Percentiles rank a stretch among this genome's conserved stretches.
Evolutionary conservation across 768 basidiomycete genomes (phyloP).

Genomic region (Tulasnella sp.): DNA sequence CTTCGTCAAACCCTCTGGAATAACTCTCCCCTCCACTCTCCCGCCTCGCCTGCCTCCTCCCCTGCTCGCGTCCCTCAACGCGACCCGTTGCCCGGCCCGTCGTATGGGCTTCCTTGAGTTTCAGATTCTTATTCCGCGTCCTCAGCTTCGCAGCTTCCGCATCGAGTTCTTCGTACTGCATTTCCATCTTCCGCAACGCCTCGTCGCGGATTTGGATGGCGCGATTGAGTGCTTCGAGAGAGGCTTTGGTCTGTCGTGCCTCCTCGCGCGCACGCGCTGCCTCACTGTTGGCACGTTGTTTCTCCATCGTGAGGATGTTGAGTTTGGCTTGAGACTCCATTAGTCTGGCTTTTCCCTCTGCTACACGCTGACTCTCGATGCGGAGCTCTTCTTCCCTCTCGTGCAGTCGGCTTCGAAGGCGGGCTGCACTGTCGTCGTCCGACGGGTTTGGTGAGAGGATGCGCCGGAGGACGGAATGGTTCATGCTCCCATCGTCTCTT

Average conservation of each 20-base stretch:
- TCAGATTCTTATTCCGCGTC: conserved; percentile 3
- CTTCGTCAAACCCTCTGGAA: neutral
- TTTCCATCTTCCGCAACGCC: neutral
- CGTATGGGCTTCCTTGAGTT: conserved; percentile 2
- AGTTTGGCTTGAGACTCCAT: conserved; percentile 7
- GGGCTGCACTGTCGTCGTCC: neutral
- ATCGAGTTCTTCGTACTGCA: conserved; percentile 3
- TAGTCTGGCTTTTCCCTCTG: neutral
- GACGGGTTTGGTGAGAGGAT: too few species aligned
- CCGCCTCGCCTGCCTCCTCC: too few species aligned
- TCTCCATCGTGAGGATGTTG: conserved; percentile 5
- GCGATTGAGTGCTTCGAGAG: neutral
- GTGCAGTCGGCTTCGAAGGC: neutral
- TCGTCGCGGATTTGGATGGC: conserved; percentile 4
- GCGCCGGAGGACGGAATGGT: neutral
- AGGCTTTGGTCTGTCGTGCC: neutral
- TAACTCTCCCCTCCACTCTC: too few species aligned
- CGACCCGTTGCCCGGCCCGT: conserved; percentile 1
- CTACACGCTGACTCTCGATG: neutral
- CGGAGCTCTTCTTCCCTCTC: neutral
- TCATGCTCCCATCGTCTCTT: neutral
- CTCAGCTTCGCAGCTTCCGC: conserved; percentile 3
- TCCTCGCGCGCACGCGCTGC: conserved; percentile 5
- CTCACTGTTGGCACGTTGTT: neutral
- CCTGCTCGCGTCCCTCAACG: neutral